Percentiles rank a stretch among this genome's conserved stretches.
Evolutionary conservation across 371 early-diverging fungal species (phyloP).

Genomic region (Nematocida sp.): DNA sequence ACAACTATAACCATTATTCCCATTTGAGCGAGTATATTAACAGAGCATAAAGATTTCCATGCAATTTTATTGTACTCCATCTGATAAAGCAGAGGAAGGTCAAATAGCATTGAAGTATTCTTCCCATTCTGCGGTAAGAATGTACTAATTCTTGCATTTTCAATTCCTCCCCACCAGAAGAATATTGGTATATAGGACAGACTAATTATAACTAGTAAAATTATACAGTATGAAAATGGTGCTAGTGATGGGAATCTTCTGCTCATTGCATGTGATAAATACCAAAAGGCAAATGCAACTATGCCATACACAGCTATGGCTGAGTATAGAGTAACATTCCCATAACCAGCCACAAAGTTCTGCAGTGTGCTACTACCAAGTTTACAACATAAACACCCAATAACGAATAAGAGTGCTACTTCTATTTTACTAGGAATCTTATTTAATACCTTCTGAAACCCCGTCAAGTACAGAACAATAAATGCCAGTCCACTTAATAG

Average conservation of each 20-base stretch:
- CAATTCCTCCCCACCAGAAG: background rate
- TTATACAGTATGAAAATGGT: slow-evolving; percentile 7
- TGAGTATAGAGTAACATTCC: background rate
- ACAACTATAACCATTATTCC: slow-evolving; percentile 15
- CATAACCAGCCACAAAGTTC: background rate
- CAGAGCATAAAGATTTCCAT: background rate
- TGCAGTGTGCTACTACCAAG: background rate
- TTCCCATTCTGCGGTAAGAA: background rate
- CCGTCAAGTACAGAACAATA: slow-evolving; percentile 14
- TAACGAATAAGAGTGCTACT: slow-evolving; percentile 28
- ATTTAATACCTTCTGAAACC: slow-evolving; percentile 10
- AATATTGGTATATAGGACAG: slow-evolving; percentile 16
- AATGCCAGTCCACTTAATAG: slow-evolving; percentile 16
- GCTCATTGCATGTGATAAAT: background rate
- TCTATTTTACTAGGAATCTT: slow-evolving; percentile 31
- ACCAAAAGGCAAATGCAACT: background rate
- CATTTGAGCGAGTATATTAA: background rate
- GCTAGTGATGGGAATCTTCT: background rate
- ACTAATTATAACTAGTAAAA: background rate
- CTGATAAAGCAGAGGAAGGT: slow-evolving; percentile 11
- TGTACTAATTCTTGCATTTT: background rate
- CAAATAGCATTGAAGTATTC: background rate
- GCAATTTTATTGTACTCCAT: background rate
- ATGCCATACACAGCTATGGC: background rate
- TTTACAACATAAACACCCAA: slow-evolving; percentile 35